Evolutionary conservation across 2,329 filamentous ascomycete species (phyloP).

Genomic region (Botryotinia convoluta): DNA sequence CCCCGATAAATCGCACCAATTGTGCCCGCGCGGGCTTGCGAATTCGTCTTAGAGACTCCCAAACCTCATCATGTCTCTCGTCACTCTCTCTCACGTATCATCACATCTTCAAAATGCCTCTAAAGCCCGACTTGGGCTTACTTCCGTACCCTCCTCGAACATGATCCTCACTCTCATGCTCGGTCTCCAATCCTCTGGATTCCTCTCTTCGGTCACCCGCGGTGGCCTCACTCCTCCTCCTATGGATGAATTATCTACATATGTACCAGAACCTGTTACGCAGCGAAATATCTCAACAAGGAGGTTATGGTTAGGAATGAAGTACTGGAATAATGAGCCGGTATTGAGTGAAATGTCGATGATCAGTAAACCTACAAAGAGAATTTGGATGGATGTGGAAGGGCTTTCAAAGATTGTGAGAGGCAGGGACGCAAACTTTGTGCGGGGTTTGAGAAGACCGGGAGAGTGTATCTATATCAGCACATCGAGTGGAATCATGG

Average conservation of each 20-base stretch:
- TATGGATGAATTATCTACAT: constrained; percentile 46
- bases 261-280: constrained; percentile 51
- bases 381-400: constrained; percentile 59
- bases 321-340: constrained; percentile 71
- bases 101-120: constrained; percentile 74
- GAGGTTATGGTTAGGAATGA: constrained; percentile 68
- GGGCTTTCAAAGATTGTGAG: constrained; percentile 56
- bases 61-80: constrained; percentile 59
- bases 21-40: constrained; percentile 32
- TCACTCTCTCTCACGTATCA: constrained; percentile 67
- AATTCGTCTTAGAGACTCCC: constrained; percentile 17
- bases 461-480: constrained; percentile 68
- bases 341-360: constrained; percentile 63
- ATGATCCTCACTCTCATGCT: constrained; percentile 62
- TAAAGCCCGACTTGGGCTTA: constrained; percentile 64
- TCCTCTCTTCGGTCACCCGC: constrained; percentile 65
- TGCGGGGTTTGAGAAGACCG: constrained; percentile 62
- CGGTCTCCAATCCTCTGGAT: constrained; percentile 66
- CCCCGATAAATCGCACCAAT: constrained; percentile 15
- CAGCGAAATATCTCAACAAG: constrained; percentile 59
- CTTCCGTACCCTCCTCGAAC: constrained; percentile 66
- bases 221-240: constrained; percentile 58
- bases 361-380: constrained; percentile 65
- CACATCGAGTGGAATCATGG: constrained; percentile 66
- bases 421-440: constrained; percentile 56